A percentile compares a stretch with the other conserved stretches of the same genome.
Conservation (phyloP, 306 rosid species). For the Phaseolus lunatus region DNA sequence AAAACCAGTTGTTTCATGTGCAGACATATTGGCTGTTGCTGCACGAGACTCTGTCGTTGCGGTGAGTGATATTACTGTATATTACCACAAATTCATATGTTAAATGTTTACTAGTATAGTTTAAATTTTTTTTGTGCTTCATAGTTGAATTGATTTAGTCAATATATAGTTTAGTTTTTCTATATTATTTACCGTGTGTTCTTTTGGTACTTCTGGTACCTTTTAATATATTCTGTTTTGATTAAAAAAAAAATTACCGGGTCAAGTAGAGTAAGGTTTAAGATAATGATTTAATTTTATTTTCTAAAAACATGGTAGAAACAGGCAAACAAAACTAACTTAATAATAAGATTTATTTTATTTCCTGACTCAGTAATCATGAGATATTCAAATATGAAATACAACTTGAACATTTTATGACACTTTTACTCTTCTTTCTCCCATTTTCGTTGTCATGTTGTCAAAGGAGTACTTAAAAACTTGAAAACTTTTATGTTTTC, state of each 20-base stretch:
- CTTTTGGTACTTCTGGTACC: no score
- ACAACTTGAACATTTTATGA: not conserved
- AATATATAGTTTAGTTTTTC: not conserved
- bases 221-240: no score
- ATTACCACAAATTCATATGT: not conserved
- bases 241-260: no score
- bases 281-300: not conserved
- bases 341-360: not conserved
- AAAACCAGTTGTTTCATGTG: conserved; percentile 55
- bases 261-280: not conserved
- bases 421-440: not conserved
- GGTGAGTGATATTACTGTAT: conserved; percentile 12
- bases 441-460: not conserved
- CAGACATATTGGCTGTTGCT: conserved; percentile 55
- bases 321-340: not conserved
- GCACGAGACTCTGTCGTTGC: conserved; percentile 56
- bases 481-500: no score
- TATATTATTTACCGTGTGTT: not conserved
- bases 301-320: not conserved
- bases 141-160: not conserved
- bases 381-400: not conserved
- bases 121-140: not conserved
- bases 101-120: not conserved
- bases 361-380: not conserved
- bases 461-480: not conserved